Conservation (phyloP, 2,329 filamentous ascomycete species). For the Colletotrichum sp. region DNA sequence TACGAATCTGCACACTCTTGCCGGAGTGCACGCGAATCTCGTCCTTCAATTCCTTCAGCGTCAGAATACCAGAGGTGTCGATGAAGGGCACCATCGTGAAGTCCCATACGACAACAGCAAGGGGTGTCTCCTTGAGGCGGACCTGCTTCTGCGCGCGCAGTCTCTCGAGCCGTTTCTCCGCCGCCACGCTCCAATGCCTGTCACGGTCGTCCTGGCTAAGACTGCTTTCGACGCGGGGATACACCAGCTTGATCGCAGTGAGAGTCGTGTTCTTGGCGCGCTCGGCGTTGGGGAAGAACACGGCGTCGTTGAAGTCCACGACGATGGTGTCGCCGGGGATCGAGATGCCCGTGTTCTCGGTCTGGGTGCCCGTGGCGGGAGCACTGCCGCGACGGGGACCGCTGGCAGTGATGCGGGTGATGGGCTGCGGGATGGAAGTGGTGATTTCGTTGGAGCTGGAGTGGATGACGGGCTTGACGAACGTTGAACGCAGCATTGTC, state of each 20-base stretch:
- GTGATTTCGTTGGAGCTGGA: not conserved
- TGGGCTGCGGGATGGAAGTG: conserved; percentile 44
- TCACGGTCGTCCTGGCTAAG: conserved; percentile 37
- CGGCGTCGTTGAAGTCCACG: conserved; percentile 60
- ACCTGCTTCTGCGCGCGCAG: conserved; percentile 48
- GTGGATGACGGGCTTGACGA: conserved; percentile 17
- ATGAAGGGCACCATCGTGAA: conserved; percentile 57
- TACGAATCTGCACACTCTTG: conserved; percentile 48
- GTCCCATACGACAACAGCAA: conserved; percentile 57
- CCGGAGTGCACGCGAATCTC: conserved; percentile 57
- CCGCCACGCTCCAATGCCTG: conserved; percentile 61
- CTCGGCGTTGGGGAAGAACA: conserved; percentile 69
- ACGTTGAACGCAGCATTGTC: conserved; percentile 52
- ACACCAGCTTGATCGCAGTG: conserved; percentile 50
- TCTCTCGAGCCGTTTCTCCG: conserved; percentile 49
- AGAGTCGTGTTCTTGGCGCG: conserved; percentile 33
- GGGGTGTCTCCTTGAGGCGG: conserved; percentile 26
- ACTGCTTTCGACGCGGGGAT: conserved; percentile 28
- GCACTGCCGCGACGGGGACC: conserved; percentile 27
- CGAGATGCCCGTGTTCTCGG: conserved; percentile 15
- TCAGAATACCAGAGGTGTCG: conserved; percentile 57
- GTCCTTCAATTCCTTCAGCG: conserved; percentile 53
- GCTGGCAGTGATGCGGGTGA: conserved; percentile 35
- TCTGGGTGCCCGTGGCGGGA: conserved; percentile 32
- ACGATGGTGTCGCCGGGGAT: conserved; percentile 57